Base-by-base conservation (phyloP, 148 eudicot species). In the Bassia scoparia region DNA sequence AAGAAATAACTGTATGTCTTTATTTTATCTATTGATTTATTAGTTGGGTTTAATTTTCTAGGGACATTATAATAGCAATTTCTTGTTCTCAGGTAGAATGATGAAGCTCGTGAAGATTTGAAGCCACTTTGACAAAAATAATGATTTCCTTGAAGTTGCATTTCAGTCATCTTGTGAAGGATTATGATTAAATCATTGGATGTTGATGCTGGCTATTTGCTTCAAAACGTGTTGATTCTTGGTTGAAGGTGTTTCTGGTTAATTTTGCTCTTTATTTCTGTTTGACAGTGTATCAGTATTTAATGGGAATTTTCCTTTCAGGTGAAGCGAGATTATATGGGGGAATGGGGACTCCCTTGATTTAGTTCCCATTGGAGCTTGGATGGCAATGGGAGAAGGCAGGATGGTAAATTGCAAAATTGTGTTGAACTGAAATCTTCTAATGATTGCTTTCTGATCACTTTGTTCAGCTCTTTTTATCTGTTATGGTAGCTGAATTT, bases 311-410 rank as follows among this genome's bases (percentile, higher is more conserved):
- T 17, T 53, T 21, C 24, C 65, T 77, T 75, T 74, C 83, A 96
- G 97, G 92, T n/a, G n/a, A 96, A 96, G 74, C 91, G 92, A 61
- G 99, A 96, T 84, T 96, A 96, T 78, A 84, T 96, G 44, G 97
- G 69, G 99, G 97, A 27, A 74, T 90, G 41, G 85, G 85, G 50
- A 96, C 92, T 83, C 85, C 99, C 84, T 92, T 70, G 99, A 96
- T 80, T 89, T 96, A 70, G 99, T 96, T 20, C 99, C 99, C 24
- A 88, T 96, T 75, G 99, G 97, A 81, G 99, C 99, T 79, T 96
- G 99, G 99, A 90, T 76, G 99, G 99, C 70, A 92, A 90, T 86
- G 99, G 99, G 77, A 92, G 82, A 96, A 96, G 81, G 99, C 99
- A 53, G 99, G 97, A 90, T 96, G 97, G 99, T 94, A 91, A 70